Percentiles rank a stretch among this genome's conserved stretches.
These are phyloP conservation scores for Castanopsis chinensis DNA, from an alignment of 306 rosid species.

Conservation along the genomic window DNA sequence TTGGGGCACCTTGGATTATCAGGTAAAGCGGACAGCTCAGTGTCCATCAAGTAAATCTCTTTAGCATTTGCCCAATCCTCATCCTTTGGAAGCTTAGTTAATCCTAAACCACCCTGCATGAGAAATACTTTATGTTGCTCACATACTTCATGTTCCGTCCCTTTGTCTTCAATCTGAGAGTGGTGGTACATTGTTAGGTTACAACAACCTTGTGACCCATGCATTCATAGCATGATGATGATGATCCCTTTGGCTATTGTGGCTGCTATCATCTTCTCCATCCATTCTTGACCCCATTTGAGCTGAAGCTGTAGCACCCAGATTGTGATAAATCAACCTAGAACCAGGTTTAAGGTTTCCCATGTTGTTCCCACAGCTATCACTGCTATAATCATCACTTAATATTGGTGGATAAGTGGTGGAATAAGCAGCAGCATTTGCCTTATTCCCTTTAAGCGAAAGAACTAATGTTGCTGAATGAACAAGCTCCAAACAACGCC, in stretches of 20 bases:
- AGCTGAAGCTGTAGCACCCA: conserved; percentile 51
- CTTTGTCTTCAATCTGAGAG: no score
- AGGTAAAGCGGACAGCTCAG: no score
- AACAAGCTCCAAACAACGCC: conserved; percentile 85
- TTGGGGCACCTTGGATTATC: no score
- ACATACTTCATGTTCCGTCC: no score
- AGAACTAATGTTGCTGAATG: conserved; percentile 83
- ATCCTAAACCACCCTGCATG: no score
- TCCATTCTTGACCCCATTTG: conserved; percentile 58
- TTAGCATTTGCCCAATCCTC: no score
- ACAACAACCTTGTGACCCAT: conserved; percentile 45
- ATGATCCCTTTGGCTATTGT: conserved; percentile 49
- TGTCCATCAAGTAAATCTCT: no score
- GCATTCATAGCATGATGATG: conserved; percentile 12
- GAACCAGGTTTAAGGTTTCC: conserved; percentile 64
- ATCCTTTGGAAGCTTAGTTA: no score
- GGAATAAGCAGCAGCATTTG: conserved; percentile 40
- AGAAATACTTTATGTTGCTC: no score
- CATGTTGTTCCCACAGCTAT: conserved; percentile 41
- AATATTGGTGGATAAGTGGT: conserved; percentile 56
- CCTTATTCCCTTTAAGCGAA: conserved; percentile 67
- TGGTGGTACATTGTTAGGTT: conserved; percentile 78
- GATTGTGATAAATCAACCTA: conserved; percentile 88
- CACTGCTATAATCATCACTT: conserved; percentile 55
- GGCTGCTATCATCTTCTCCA: conserved; percentile 46